A percentile compares a stretch with the other conserved stretches of the same genome.
Conservation (phyloP, 2,329 filamentous ascomycete genomes). For the Tympanopsis confertula region DNA sequence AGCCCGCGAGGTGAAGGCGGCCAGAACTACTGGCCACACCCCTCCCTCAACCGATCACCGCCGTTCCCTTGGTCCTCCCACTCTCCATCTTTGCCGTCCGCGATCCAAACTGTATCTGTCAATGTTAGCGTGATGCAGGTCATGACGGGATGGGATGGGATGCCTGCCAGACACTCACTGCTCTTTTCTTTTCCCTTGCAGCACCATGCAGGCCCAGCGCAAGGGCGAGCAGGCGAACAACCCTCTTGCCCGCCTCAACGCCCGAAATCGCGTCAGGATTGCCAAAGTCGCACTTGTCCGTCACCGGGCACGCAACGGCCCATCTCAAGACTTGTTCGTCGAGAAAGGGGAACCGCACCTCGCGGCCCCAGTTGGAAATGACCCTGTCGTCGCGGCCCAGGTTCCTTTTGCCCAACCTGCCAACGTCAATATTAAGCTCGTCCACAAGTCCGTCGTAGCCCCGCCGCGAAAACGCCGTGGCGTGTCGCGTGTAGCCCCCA, state of each 20-base stretch:
- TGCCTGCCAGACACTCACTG: too few species aligned
- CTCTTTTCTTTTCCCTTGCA: slow-evolving; percentile 82
- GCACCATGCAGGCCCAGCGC: slow-evolving; percentile 60
- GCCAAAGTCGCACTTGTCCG: slow-evolving; percentile 80
- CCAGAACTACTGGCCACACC: slow-evolving; percentile 4
- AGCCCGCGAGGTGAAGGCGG: slow-evolving; percentile 1
- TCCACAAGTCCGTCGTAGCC: slow-evolving; percentile 64
- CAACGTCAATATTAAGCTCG: slow-evolving; percentile 77
- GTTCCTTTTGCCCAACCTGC: slow-evolving; percentile 79
- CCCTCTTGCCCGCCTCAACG: slow-evolving; percentile 70
- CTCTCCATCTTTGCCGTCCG: slow-evolving; percentile 74
- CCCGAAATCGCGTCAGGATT: slow-evolving; percentile 20
- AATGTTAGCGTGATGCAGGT: too few species aligned
- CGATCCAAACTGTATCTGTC: slow-evolving; percentile 69
- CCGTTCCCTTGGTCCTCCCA: slow-evolving; percentile 57
- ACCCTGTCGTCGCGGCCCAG: slow-evolving; percentile 86
- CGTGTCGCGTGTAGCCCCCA: slow-evolving; percentile 80
- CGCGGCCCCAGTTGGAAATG: slow-evolving; percentile 78
- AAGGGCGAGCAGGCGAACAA: slow-evolving; percentile 67
- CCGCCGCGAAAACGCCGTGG: slow-evolving; percentile 57
- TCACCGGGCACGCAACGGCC: slow-evolving; percentile 63
- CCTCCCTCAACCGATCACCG: slow-evolving; percentile 32
- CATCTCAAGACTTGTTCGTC: slow-evolving; percentile 79
- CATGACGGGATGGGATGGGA: too few species aligned
- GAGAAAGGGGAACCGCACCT: slow-evolving; percentile 81